Evolutionary conservation across 352 stramenopile genomes (phyloP), one percentile per base, ranked within the genome.

Genomic region (Globisporangium mamillatum): DNA sequence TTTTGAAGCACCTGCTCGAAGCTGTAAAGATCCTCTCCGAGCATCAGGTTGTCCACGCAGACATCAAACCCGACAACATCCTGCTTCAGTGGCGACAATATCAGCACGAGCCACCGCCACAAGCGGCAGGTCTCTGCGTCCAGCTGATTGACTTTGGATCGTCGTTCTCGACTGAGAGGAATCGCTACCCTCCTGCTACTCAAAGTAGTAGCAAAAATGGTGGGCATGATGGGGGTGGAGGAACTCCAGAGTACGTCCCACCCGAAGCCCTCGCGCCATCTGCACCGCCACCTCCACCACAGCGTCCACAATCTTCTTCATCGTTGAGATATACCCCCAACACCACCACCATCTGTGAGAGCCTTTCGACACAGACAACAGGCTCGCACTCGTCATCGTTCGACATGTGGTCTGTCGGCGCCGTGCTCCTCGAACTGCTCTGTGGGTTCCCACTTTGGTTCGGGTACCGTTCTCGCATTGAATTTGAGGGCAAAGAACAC

Each of bases 41-140:
- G 12, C 36, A 41, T 20, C 38, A 52, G 22, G 53, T 64, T n/a
- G 59, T 64, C 7, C 59, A 64, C 9, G 59, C 59, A 5, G 59
- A 64, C 27, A 55, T 64, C 22, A 64, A 64, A 24, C 59, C 59
- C 7, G 59, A 64, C 59, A 64, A 64, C 24, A 64, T 64, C 27
- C 24, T 64, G 22, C 59, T 64, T 36, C 59, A 50, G 6, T 64
- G 38, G 59, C 59, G n/a, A 20, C n/a, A 6, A 20, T 7, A 7
- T n/a, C 53, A 24, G 9, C 24, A 18, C 10, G 18, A 32, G 20
- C 48, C 25, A 50, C 3, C 5, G 8, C 25, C 59, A 25, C 38
- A 38, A 41, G 16, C 59, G 5, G 3, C 10, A 64, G 38, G 22
- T 32, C 38, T 64, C 6, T 34, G 46, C 24, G 59, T 64, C 59